These are phyloP conservation scores for Beauveria pseudobassiana DNA, from an alignment of 2,329 filamentous ascomycete species.

Conservation along the genomic window DNA sequence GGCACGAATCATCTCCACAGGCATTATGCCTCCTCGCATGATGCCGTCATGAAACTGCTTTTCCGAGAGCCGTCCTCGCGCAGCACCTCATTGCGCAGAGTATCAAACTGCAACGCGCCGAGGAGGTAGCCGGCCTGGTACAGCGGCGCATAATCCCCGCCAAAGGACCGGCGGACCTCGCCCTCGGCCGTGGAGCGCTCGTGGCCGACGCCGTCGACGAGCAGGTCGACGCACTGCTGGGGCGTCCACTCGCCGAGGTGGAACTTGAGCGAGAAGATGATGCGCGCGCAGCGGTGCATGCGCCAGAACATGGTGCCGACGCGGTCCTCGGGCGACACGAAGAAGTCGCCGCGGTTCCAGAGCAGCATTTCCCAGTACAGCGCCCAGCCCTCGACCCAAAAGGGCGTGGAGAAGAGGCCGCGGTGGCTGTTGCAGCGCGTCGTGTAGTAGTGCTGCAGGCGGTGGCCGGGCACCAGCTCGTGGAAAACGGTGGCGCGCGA, in stretches of 20 bases:
- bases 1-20: conserved; percentile 46
- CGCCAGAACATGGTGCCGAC: conserved; percentile 55
- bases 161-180: conserved; percentile 49
- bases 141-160: conserved; percentile 47
- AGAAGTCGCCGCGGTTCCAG: conserved; percentile 46
- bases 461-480: conserved; percentile 53
- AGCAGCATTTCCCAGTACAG: conserved; percentile 55
- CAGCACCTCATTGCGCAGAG: conserved; percentile 42
- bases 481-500: conserved; percentile 53
- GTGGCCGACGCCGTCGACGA: conserved; percentile 50
- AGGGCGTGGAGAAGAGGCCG: conserved; percentile 46
- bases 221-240: conserved; percentile 47
- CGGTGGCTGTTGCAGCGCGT: conserved; percentile 41
- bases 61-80: conserved; percentile 31
- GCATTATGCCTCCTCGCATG: conserved; percentile 43
- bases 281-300: conserved; percentile 54
- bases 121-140: conserved; percentile 56
- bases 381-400: conserved; percentile 55
- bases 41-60: conserved; percentile 50
- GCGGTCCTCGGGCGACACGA: conserved; percentile 40
- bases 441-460: conserved; percentile 44
- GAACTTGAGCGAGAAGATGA: conserved; percentile 50
- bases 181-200: conserved; percentile 53
- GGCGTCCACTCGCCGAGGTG: conserved; percentile 48
- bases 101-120: conserved; percentile 48